Conservation (phyloP, 139 green algal species). For the Deuterostichococcus epilithicus region DNA sequence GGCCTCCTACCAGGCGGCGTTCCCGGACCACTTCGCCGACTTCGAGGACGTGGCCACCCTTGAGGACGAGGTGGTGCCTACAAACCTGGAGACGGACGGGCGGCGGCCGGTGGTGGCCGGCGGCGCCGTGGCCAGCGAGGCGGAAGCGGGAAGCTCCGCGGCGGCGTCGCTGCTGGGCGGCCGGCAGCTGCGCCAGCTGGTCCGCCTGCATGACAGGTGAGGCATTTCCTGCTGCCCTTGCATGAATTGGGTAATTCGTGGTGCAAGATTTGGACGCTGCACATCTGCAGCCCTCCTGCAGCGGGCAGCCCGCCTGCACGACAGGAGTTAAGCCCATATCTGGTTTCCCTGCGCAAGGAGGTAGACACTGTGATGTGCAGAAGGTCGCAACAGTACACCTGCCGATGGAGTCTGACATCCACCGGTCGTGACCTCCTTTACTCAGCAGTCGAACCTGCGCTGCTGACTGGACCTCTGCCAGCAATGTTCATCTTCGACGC, state of each 20-base stretch:
- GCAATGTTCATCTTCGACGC: neutral
- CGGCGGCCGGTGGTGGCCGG: neutral
- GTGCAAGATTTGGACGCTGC: too few relatives aligned
- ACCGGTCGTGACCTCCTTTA: too few relatives aligned
- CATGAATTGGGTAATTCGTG: too few relatives aligned
- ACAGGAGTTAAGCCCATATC: too few relatives aligned
- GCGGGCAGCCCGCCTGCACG: too few relatives aligned
- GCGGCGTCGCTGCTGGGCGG: conserved; percentile 59
- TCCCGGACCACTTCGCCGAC: conserved; percentile 57
- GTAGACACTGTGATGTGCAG: too few relatives aligned
- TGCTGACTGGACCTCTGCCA: neutral
- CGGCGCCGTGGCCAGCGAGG: conserved; percentile 14
- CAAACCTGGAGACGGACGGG: conserved; percentile 5
- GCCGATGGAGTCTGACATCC: too few relatives aligned
- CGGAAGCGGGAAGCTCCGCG: conserved; percentile 36
- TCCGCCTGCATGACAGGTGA: conserved; percentile 44
- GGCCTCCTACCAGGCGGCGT: conserved; percentile 52
- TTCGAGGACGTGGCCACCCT: conserved; percentile 69
- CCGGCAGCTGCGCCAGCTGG: conserved; percentile 56
- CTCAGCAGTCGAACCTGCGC: too few relatives aligned
- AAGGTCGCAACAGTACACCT: too few relatives aligned
- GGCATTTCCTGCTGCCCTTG: too few relatives aligned
- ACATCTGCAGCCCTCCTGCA: too few relatives aligned
- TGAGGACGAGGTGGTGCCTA: conserved; percentile 29
- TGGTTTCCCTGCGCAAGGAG: too few relatives aligned